Conservation (phyloP, 495 filamentous ascomycete genomes). For the Neurospora sp. region DNA sequence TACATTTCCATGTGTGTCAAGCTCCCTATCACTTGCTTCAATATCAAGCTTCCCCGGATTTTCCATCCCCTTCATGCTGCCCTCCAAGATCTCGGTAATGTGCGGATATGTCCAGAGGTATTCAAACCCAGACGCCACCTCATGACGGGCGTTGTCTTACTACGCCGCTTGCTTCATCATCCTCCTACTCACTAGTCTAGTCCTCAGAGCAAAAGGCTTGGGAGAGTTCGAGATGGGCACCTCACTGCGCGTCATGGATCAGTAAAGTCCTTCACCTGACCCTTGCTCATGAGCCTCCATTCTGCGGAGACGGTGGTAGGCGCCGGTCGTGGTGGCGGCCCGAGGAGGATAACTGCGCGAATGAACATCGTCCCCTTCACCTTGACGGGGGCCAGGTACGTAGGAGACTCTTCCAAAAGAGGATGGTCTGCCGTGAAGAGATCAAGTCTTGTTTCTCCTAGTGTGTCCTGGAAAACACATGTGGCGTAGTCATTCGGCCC, state of each 20-base stretch:
- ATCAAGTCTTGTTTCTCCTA: background rate
- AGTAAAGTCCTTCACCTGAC: background rate
- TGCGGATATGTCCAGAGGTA: background rate
- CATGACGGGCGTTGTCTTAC: background rate
- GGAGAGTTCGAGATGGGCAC: background rate
- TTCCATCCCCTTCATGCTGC: background rate
- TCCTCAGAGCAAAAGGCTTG: background rate
- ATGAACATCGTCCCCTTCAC: background rate
- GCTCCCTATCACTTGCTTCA: background rate
- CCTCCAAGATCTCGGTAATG: background rate
- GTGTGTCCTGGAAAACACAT: background rate
- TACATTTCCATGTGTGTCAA: background rate
- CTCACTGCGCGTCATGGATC: background rate
- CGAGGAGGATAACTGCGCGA: background rate
- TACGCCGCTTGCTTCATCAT: background rate
- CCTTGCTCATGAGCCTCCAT: background rate
- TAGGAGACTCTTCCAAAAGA: background rate
- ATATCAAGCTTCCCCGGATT: background rate
- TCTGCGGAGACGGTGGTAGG: background rate
- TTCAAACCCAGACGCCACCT: background rate
- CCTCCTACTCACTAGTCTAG: background rate
- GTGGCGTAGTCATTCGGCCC: background rate
- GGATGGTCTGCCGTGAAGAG: background rate
- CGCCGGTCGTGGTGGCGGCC: background rate
- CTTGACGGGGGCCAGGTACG: background rate